These are phyloP conservation scores for Carex littledalei DNA, from an alignment of 176 grass and related monocot genomes.

Conservation along the genomic window DNA sequence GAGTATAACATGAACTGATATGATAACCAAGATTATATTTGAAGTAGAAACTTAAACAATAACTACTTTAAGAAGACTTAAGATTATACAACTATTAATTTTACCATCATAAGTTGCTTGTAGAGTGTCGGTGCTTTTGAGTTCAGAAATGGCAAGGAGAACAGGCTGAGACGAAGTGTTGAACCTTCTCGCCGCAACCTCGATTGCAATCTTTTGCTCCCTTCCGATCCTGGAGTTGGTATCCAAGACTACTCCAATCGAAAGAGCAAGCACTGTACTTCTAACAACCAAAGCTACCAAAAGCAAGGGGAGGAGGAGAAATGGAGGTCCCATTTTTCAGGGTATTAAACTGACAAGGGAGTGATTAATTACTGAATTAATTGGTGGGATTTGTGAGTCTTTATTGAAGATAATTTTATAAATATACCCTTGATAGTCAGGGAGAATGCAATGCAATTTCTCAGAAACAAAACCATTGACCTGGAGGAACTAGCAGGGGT, in stretches of 20 bases:
- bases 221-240: background rate
- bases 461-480: too few relatives aligned
- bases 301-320: background rate
- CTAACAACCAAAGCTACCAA: background rate
- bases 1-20: background rate
- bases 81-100: background rate
- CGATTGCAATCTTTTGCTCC: conserved; percentile 7
- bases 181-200: background rate
- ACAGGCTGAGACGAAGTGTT: background rate
- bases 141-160: background rate
- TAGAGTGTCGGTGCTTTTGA: background rate
- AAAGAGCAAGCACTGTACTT: background rate
- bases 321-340: background rate
- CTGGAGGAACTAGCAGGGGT: too few relatives aligned
- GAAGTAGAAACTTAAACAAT: too few relatives aligned
- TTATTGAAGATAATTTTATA: too few relatives aligned
- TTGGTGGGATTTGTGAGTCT: background rate
- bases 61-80: background rate
- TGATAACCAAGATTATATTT: background rate
- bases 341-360: background rate
- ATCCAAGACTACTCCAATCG: background rate
- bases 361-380: background rate
- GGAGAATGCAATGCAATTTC: too few relatives aligned
- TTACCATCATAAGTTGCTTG: background rate
- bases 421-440: too few relatives aligned